Base-by-base conservation (phyloP, 495 filamentous ascomycete species). In the Penicillium flavigenum region DNA sequence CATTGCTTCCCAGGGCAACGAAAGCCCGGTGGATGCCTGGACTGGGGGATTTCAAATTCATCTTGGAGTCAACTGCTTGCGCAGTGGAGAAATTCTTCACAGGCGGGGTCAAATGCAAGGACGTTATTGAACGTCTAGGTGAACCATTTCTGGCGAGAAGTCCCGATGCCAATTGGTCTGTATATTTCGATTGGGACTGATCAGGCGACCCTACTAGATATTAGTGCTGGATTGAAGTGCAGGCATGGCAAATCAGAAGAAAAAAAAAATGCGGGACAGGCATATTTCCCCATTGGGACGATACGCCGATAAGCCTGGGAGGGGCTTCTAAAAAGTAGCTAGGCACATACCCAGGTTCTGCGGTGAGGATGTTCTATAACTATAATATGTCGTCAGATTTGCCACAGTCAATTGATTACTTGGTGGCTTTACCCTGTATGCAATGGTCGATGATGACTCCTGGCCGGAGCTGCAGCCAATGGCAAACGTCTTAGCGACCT, bases 1-100 rank as follows among this genome's bases (percentile, higher is more conserved):
- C 72, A 75, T 98, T 98, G 70, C 93, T 96, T 6, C 94, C 94
- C 6, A 98, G 73, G 10, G 95, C 94, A 61, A 98, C 85, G 63
- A 87, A 96, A 0, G 87, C 92, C 44, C 76, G 75, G 58, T 84
- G 83, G 44, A 65, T 57, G 5, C 55, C 32, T 26, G 58, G 49
- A 27, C 62, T 63, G 32, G 31, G 54, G 17, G 43, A 54, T 17
- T 53, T 45, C 24, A 64, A 41, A 43, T 65, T 54, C 73, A 73
- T 74, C 20, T 51, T 65, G 55, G 63, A 29, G 22, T 65, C 38
- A 63, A 11, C 50, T 62, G 31, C 47, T 48, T 38, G 36, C 31
- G 47, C 62, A 51, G 42, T 64, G 9, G 73, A 72, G 52, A 75
- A 69, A 50, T 47, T 57, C 46, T 68, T 62, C 51, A 49, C 54